Base-by-base conservation (phyloP, 208 protist genomes). In the Spongospora subterranea region DNA sequence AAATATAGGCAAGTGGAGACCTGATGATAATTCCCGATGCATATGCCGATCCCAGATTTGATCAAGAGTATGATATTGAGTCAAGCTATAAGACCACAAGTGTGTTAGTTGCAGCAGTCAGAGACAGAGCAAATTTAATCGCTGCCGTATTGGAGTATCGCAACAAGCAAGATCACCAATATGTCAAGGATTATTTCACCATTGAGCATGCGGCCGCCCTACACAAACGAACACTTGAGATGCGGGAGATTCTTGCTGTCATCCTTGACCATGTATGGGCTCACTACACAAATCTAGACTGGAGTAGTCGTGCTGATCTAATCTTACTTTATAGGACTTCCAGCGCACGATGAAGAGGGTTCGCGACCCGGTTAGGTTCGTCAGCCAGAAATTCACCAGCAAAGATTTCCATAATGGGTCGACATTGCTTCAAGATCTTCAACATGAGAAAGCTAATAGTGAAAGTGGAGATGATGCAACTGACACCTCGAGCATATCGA, bases 111-210 rank as follows among this genome's bases (percentile, higher is more conserved):
- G 71, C 17, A 20, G 17, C 71, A 35, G 71, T 82, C 13, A 6
- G 71, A 20, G 71, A 82, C n/a, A 6, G 71, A 13, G 71, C 71
- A 20, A 13, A n/a, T 20, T n/a, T 6, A 20, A 35, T 82, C 71
- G 71, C 40, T 43, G 71, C 71, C n/a, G 71, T 82, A 20, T n/a
- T 82, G 35, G 71, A 82, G n/a, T 82, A 40, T 43, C 71, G 71
- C 6, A 82, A 82, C 71, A 82, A 43, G n/a, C 71, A 82, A n/a
- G 71, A 82, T n/a, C 71, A 82, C n/a, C 71, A 82, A 43, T 82
- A 82, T 43, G 35, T n/a, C 17, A 82, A 35, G n/a, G 71, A 82
- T 43, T 82, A 82, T n/a, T 82, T 82, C 71, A 82, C 71, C 17
- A n/a, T 82, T 6, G 17, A 82, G n/a, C 71, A 82, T 43, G 71